These are phyloP conservation scores for Sodiomyces alkalinus DNA, from an alignment of 2,329 filamentous ascomycete genomes.

Conservation along the genomic window DNA sequence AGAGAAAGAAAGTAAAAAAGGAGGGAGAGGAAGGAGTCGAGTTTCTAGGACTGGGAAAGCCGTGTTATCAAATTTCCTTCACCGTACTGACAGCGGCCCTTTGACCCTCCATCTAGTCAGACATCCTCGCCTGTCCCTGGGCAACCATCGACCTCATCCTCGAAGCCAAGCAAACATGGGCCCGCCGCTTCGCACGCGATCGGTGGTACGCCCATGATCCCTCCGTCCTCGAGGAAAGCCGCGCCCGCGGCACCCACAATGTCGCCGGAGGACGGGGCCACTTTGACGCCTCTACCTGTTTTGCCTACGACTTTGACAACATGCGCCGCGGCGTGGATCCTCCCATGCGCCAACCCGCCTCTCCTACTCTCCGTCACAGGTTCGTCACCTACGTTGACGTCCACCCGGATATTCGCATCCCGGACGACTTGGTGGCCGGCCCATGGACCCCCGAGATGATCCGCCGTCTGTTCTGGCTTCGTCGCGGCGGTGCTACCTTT, in stretches of 20 bases:
- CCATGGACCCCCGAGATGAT: conserved; percentile 24
- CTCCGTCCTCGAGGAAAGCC: conserved; percentile 7
- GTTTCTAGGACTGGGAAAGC: too few species aligned
- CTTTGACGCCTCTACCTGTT: conserved; percentile 19
- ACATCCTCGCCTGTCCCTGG: conserved; percentile 28
- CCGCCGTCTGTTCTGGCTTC: conserved; percentile 30
- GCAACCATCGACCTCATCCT: conserved; percentile 28
- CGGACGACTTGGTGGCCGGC: conserved; percentile 22
- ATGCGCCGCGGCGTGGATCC: too few species aligned
- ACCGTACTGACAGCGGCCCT: too few species aligned
- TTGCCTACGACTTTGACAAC: conserved; percentile 19
- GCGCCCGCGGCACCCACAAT: conserved; percentile 9
- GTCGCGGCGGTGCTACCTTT: conserved; percentile 21
- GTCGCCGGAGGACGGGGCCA: conserved; percentile 11
- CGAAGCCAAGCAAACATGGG: conserved; percentile 32
- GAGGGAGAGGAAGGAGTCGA: too few species aligned
- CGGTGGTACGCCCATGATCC: conserved; percentile 17
- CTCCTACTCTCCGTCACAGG: too few species aligned
- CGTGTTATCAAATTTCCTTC: too few species aligned
- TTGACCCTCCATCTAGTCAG: conserved; percentile 22
- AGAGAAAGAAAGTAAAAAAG: too few species aligned
- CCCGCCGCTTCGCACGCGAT: conserved; percentile 19
- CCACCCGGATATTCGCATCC: conserved; percentile 23
- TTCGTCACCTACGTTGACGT: conserved; percentile 22
- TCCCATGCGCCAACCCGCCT: too few species aligned